Conservation (phyloP, 768 basidiomycete genomes). For the Tricholoma flavovirens region DNA sequence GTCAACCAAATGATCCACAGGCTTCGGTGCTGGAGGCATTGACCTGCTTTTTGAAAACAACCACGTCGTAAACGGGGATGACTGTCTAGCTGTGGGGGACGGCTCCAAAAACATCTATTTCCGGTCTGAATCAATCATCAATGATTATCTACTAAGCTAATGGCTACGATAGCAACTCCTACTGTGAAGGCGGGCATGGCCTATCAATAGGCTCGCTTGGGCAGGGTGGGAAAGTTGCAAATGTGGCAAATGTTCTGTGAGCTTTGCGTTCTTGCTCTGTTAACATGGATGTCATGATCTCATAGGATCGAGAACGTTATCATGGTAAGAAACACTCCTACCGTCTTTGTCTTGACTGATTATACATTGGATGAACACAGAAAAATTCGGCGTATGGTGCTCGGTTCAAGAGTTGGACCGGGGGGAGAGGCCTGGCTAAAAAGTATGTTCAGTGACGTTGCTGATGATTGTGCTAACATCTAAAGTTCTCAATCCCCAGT, state of each 20-base stretch:
- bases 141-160: not conserved
- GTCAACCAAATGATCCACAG: slow-evolving; percentile 12
- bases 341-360: not conserved
- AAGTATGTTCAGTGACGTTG: slow-evolving; percentile 37
- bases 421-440: slow-evolving; percentile 50
- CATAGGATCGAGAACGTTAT: slow-evolving; percentile 39
- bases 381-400: slow-evolving; percentile 49
- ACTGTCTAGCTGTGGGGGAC: slow-evolving; percentile 54
- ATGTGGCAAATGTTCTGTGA: slow-evolving; percentile 54
- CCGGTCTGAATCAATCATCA: slow-evolving; percentile 21
- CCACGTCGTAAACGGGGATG: slow-evolving; percentile 53
- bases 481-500: slow-evolving; percentile 24
- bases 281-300: not conserved
- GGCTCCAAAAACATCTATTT: slow-evolving; percentile 52
- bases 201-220: slow-evolving; percentile 53
- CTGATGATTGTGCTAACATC: not conserved
- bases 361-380: slow-evolving; percentile 19
- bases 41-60: slow-evolving; percentile 57
- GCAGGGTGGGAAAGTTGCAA: slow-evolving; percentile 38
- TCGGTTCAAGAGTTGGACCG: slow-evolving; percentile 66
- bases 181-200: slow-evolving; percentile 56
- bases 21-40: slow-evolving; percentile 51
- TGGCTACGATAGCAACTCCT: slow-evolving; percentile 32
- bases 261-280: slow-evolving; percentile 11
- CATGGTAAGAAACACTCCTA: slow-evolving; percentile 27